Evolutionary conservation across 768 basidiomycete genomes (phyloP), one percentile per base, ranked within the genome.

Genomic region (Albatrellus ellisii): DNA sequence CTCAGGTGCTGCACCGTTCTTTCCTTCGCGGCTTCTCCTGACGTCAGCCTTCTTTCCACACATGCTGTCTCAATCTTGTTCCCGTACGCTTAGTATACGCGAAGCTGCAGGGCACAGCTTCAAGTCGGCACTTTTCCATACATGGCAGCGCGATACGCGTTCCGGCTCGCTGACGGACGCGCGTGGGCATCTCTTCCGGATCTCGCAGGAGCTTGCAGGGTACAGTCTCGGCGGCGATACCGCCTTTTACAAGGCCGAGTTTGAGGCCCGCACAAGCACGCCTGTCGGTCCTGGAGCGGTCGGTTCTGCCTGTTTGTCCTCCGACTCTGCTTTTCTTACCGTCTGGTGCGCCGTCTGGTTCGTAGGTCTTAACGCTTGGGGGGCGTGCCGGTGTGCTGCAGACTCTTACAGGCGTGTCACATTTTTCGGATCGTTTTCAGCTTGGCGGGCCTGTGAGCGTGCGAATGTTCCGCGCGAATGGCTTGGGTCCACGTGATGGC

Each of bases 391-490:
- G 92, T 2, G 44, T 86, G 20, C 61, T 98, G 9, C 74, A 74
- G 55, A 73, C 78, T 36, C 57, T 94, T 6, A 10, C 64, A 9
- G 61, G 65, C 9, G 59, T 65, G 10, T 68, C 72, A 6, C 69
- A 77, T 18, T 82, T 87, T 52, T 69, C 77, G 1, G 95, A 99
- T 60, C 76, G 90, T 4, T 90, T 90, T 58, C 91, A 94, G 49
- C 70, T 97, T 0, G 95, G 95, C 20, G 95, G 95, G 0, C 91
- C 95, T 0, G 73, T 80, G 6, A 87, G 77, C 41, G 68, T 98
- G 0, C 68, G 95, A 4, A 73, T 75, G 39, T 92, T 94, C 61
- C 70, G 70, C 33, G 65, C 68, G 5, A 87, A 85, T 53, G 67
- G 77, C 3, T 66, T 95, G 63, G 91, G 91, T 4, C 79, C 83